Percentiles rank a stretch among this genome's conserved stretches.
Conservation (phyloP, 495 filamentous ascomycete species). For the Penicillium silybi region DNA sequence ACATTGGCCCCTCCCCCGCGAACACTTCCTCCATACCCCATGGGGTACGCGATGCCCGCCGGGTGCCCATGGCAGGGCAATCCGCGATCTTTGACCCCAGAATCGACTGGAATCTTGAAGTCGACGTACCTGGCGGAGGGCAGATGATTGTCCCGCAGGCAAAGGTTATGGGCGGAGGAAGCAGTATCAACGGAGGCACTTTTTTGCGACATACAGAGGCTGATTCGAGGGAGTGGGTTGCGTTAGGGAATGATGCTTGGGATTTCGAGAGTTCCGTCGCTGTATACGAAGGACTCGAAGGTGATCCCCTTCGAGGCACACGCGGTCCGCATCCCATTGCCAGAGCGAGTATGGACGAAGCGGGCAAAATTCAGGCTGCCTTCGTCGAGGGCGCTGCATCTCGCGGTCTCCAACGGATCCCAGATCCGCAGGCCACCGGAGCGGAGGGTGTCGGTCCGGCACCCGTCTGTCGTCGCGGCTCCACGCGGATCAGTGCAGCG, state of each 20-base stretch:
- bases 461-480: slow-evolving; percentile 1
- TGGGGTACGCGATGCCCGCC: background rate
- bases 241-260: background rate
- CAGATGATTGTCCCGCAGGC: slow-evolving; percentile 3
- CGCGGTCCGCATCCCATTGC: slow-evolving; percentile 1
- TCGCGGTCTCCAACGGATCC: background rate
- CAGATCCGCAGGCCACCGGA: background rate
- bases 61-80: slow-evolving; percentile 1
- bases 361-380: slow-evolving; percentile 1
- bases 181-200: slow-evolving; percentile 1
- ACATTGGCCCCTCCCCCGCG: background rate
- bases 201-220: background rate
- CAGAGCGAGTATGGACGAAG: slow-evolving; percentile 3
- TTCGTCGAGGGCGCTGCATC: background rate
- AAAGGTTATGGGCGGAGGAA: slow-evolving; percentile 3
- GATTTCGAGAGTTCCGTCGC: slow-evolving; percentile 1
- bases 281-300: slow-evolving; percentile 1
- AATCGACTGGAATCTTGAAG: slow-evolving; percentile 2
- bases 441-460: background rate
- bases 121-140: background rate
- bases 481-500: background rate
- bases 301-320: background rate
- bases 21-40: background rate
- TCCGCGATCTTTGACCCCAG: background rate
- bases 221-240: background rate